Evolutionary conservation across 805 yeast species (phyloP), one percentile per base, ranked within the genome.

Genomic region (Candida schatavii): DNA sequence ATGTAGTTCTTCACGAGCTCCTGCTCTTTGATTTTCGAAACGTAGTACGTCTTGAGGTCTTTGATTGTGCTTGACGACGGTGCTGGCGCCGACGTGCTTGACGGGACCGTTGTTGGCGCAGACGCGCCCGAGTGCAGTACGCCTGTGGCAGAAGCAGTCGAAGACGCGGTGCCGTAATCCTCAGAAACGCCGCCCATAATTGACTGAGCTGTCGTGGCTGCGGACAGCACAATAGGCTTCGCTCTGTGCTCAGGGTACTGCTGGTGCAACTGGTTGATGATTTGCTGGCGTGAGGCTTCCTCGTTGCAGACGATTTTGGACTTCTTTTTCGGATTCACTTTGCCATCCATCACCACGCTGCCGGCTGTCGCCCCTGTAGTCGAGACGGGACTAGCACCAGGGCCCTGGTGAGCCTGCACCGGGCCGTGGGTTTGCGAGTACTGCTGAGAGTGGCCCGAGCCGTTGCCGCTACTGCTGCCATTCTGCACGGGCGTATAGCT

Each of bases 1-100:
- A 69, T 69, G 43, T 70, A 70, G 47, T 68, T 69, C 20, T 63
- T 52, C 13, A 70, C 66, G 23, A 70, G 53, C 44, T 68, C 72
- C 48, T 70, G 74, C 42, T 70, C 75, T 43, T 69, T 69, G 15
- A 70, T 49, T 46, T 64, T 64, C 9, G 68, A 50, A 18, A 69
- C 52, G 44, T 67, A 69, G 11, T 58, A 49, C 33, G 52, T 47
- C 44, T 68, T 67, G 15, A 67, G 52, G 26, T 55, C 57, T 17
- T 45, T 32, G 7, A 56, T 46, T 4, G 43, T 20, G 13, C 23
- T 40, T n/a, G 15, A n/a, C 15, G 25, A n/a, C 3, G 10, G 13
- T 18, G 28, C 11, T 10, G 28, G 28, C 9, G 28, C 9, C 17
- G 32, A 13, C 32, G 14, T 17, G 14, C 17, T 29, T n/a, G 13